Percentiles rank a stretch among this genome's conserved stretches.
Conservation (phyloP, 2,329 filamentous ascomycete species). For the Podosphaera xanthii region DNA sequence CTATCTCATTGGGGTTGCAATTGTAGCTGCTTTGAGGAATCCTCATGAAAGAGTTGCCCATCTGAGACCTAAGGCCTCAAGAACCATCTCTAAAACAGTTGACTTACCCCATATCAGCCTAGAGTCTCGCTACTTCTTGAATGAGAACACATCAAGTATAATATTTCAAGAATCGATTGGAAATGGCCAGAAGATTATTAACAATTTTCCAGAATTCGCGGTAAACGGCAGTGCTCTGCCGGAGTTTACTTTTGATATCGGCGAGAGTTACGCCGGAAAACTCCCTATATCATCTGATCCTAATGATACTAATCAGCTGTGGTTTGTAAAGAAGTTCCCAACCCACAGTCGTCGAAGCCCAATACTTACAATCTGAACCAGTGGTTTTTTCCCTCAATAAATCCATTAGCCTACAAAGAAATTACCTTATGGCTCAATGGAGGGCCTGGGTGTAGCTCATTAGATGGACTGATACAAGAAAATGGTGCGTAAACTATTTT, state of each 20-base stretch:
- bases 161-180: no score
- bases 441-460: conserved; percentile 61
- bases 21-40: no score
- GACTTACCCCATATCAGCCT: no score
- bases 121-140: no score
- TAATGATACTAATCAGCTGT: conserved; percentile 24
- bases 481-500: conserved; percentile 5
- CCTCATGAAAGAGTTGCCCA: no score
- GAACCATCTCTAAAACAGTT: no score
- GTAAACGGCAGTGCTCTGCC: conserved; percentile 13
- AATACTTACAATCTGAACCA: not conserved
- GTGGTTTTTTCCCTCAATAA: conserved; percentile 30
- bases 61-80: no score
- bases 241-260: conserved; percentile 14
- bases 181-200: no score
- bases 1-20: no score
- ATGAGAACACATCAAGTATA: no score
- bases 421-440: conserved; percentile 69
- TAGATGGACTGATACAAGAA: conserved; percentile 66
- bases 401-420: conserved; percentile 23
- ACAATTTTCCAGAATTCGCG: conserved; percentile 8
- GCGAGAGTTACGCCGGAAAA: conserved; percentile 17
- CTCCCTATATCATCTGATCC: conserved; percentile 27
- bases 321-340: conserved; percentile 17
- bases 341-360: not conserved